Base-by-base conservation (phyloP, 805 yeast species). In the Pichia membranifaciens region DNA sequence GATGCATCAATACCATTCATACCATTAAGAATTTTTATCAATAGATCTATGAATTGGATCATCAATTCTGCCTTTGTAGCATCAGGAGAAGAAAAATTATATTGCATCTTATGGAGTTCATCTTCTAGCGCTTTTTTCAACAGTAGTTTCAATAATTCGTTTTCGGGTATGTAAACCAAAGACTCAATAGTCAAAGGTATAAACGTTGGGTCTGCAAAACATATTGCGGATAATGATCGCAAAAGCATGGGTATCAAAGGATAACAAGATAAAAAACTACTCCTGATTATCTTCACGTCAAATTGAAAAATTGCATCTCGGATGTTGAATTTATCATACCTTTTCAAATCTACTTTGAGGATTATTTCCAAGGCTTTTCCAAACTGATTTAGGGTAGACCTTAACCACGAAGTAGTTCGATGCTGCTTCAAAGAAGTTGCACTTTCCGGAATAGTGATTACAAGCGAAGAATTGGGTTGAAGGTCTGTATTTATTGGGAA, bases 391-490 rank as follows among this genome's bases (percentile, higher is more conserved):
- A 74, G 61, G 0, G 84, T 78, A 0, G 74, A 80, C 13, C 59
- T 66, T n/a, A 79, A 57, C 87, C 87, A 81, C 15, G 72, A 54
- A 6, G 66, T 65, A 4, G 76, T 71, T 56, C 85, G 65, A 51
- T 61, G 66, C 5, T 43, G 28, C 18, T 54, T 57, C n/a, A 43
- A 33, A 9, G 46, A 48, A 1, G 20, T 29, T 17, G 34, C 25
- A 16, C 13, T 20, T n/a, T 52, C 49, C 9, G 62, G 57, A 12
- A 58, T 54, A 4, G 47, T 25, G 8, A 57, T 56, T 9, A 44
- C 48, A 12, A 58, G 22, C 3, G 36, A 45, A 23, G 45, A 42
- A 10, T 44, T 43, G 8, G 6, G 7, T 7, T 7, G 13, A 36
- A 3, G 9, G 7, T 37, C n/a, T 13, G n/a, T 31, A 31, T n/a